phyloP scores from a whole-genome alignment of 129 eudicot genomes.

The Rutidosis leptorrhynchoides region DNA sequence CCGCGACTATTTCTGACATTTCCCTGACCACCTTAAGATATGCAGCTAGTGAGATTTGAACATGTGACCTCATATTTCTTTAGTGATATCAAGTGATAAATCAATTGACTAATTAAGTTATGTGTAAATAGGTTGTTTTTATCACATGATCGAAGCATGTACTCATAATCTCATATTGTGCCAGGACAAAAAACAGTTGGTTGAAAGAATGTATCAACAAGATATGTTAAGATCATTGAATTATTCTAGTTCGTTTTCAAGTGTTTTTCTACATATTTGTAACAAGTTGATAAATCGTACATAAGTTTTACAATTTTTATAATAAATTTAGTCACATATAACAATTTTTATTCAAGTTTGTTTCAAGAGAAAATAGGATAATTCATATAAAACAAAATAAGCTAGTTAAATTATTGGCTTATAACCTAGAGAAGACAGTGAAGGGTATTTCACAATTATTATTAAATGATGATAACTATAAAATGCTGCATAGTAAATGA shows the following conservation, averaged over 20 bases:
- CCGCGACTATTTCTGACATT: no score
- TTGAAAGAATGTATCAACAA: background rate
- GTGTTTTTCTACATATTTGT: background rate
- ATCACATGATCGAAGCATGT: background rate
- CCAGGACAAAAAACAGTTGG: background rate
- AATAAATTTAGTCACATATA: no score
- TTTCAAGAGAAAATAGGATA: no score
- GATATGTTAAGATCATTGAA: background rate
- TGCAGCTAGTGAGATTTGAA: no score
- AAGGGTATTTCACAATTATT: slow-evolving; percentile 16
- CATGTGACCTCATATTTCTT: no score
- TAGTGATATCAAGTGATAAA: background rate
- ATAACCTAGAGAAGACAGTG: background rate
- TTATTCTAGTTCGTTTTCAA: background rate
- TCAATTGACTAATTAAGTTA: background rate
- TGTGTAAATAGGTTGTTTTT: background rate
- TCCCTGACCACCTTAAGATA: no score
- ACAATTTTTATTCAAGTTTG: no score
- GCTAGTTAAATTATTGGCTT: background rate
- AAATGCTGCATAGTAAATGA: slow-evolving; percentile 11
- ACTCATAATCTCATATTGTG: background rate
- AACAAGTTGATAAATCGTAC: background rate
- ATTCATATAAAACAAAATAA: no score
- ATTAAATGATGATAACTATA: slow-evolving; percentile 24
- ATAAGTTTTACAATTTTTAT: no score